Percentiles rank a stretch among this genome's conserved stretches.
Evolutionary conservation across 1,139 yeast species (phyloP).

Genomic region (Yamadazyma atmosphaerica): DNA sequence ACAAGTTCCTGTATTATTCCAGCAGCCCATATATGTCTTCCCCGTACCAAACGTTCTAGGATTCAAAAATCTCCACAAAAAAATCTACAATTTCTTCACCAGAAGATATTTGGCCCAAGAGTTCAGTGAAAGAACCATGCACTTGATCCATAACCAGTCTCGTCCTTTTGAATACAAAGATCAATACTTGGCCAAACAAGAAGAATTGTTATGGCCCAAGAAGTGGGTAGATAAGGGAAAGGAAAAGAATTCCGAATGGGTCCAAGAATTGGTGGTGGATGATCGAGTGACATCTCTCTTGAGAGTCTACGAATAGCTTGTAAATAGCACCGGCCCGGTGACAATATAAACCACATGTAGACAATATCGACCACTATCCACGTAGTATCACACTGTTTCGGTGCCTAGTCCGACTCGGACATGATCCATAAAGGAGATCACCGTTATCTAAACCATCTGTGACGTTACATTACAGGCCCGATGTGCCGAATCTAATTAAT

Average conservation of each 20-base stretch:
- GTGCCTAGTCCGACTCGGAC: slow-evolving; percentile 1
- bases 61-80: slow-evolving; percentile 69
- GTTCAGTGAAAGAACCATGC: slow-evolving; percentile 61
- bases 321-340: slow-evolving; percentile 1
- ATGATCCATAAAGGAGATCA: neutral
- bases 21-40: slow-evolving; percentile 73
- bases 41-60: slow-evolving; percentile 80
- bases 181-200: slow-evolving; percentile 55
- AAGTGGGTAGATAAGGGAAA: slow-evolving; percentile 77
- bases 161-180: slow-evolving; percentile 62
- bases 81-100: slow-evolving; percentile 78
- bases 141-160: slow-evolving; percentile 54
- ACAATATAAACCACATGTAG: neutral
- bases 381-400: neutral
- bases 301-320: slow-evolving; percentile 46
- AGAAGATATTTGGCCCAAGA: slow-evolving; percentile 71
- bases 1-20: slow-evolving; percentile 59
- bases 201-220: slow-evolving; percentile 89
- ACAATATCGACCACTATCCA: neutral
- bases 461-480: neutral
- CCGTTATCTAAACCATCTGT: neutral
- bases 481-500: neutral
- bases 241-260: slow-evolving; percentile 84
- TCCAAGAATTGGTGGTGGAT: slow-evolving; percentile 71
- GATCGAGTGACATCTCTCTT: slow-evolving; percentile 60